Evolutionary conservation across 2,329 filamentous ascomycete genomes (phyloP).

Genomic region (Penicillium concentricum): DNA sequence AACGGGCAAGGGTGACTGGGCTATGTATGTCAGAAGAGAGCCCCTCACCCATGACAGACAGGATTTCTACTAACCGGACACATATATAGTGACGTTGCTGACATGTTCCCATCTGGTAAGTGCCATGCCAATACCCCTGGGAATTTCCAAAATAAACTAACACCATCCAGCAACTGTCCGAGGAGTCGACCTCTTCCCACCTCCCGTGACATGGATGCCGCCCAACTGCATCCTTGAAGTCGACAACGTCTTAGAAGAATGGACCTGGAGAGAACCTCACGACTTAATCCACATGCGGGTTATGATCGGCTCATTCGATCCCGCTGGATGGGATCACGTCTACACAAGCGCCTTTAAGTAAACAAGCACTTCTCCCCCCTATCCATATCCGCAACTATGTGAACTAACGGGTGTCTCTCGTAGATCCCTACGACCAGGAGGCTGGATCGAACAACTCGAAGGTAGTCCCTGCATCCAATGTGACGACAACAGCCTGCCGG

Average conservation of each 20-base stretch:
- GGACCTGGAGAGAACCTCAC: neutral
- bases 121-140: too few relatives aligned
- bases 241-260: constrained; percentile 1
- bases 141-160: neutral
- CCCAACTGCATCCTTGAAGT: constrained; percentile 4
- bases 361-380: too few relatives aligned
- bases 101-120: constrained; percentile 2
- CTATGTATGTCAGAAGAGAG: neutral
- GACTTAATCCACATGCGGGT: constrained; percentile 5
- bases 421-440: neutral
- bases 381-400: neutral
- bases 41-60: neutral
- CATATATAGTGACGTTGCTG: neutral
- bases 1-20: constrained; percentile 13
- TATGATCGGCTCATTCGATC: neutral
- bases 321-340: neutral
- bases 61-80: neutral
- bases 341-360: neutral
- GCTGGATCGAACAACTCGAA: constrained; percentile 9
- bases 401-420: neutral
- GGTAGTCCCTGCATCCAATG: neutral
- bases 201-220: constrained; percentile 1
- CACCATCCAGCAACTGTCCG: neutral
- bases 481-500: neutral
- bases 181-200: constrained; percentile 6